These are phyloP conservation scores for Aspergillus aculeatinus DNA, from an alignment of 2,329 filamentous ascomycete genomes.

Conservation along the genomic window DNA sequence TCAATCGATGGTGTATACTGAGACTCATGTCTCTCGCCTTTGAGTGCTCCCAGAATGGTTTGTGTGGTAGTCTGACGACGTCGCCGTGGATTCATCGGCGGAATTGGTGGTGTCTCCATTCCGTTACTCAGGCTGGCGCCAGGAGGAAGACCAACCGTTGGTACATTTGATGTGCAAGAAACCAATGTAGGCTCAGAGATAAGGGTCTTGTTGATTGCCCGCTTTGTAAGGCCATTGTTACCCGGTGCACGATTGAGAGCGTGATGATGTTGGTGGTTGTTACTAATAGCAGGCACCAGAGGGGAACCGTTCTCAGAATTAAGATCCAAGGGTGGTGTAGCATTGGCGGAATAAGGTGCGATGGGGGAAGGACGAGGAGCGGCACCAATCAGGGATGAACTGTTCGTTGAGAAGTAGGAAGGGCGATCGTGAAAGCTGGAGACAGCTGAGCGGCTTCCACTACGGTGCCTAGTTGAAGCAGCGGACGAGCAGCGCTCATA, in stretches of 20 bases:
- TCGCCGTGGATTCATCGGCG: conserved; percentile 60
- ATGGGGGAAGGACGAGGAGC: conserved; percentile 47
- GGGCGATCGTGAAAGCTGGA: conserved; percentile 38
- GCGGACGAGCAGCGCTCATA: conserved; percentile 42
- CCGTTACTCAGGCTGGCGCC: conserved; percentile 57
- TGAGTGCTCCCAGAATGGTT: conserved; percentile 41
- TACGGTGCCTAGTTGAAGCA: conserved; percentile 40
- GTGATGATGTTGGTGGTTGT: conserved; percentile 19
- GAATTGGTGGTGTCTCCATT: conserved; percentile 53
- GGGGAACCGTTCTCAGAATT: conserved; percentile 44
- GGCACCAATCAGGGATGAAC: conserved; percentile 38
- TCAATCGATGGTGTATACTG: conserved; percentile 24
- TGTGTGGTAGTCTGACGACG: conserved; percentile 50
- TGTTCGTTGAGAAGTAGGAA: conserved; percentile 28
- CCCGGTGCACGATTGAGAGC: conserved; percentile 32
- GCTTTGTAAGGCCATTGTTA: conserved; percentile 49
- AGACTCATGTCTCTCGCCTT: conserved; percentile 35
- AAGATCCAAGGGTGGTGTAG: conserved; percentile 54
- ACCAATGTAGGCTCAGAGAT: conserved; percentile 61
- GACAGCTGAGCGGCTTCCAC: conserved; percentile 38
- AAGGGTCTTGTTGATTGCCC: conserved; percentile 58
- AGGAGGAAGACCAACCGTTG: conserved; percentile 57
- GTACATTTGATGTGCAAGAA: conserved; percentile 57
- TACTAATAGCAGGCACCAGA: conserved; percentile 25
- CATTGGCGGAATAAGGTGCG: conserved; percentile 51